Evolutionary conservation across 306 rosid species (phyloP).

Genomic region (Trifolium pratense): DNA sequence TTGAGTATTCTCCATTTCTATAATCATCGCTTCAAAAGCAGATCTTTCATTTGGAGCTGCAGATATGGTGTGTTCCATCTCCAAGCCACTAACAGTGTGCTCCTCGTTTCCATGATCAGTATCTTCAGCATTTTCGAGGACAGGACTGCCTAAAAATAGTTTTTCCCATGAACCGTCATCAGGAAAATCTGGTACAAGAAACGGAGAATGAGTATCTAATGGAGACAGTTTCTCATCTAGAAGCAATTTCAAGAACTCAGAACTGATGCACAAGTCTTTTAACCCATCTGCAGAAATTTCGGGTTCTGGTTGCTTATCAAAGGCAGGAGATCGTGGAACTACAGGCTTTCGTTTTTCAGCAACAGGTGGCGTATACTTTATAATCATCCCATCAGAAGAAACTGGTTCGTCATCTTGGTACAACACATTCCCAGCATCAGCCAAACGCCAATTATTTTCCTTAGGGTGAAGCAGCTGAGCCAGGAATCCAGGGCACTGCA

Average conservation of each 20-base stretch:
- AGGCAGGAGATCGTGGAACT: slow-evolving; percentile 42
- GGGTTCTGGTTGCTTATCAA: slow-evolving; percentile 49
- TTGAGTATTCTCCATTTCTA: slow-evolving; percentile 59
- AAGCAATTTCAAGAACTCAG: slow-evolving; percentile 78
- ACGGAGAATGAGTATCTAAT: slow-evolving; percentile 60
- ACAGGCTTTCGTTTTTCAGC: slow-evolving; percentile 50
- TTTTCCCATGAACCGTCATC: slow-evolving; percentile 79
- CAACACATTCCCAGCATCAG: slow-evolving; percentile 60
- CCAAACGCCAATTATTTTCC: slow-evolving; percentile 76
- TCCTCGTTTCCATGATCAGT: slow-evolving; percentile 47
- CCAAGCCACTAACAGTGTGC: slow-evolving; percentile 50
- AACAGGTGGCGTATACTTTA: slow-evolving; percentile 69
- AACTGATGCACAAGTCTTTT: slow-evolving; percentile 64
- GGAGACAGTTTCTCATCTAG: slow-evolving; percentile 73
- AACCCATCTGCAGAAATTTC: slow-evolving; percentile 55
- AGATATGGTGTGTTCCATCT: slow-evolving; percentile 47
- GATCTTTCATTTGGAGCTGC: slow-evolving; percentile 42
- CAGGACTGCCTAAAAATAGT: slow-evolving; percentile 63
- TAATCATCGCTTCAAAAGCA: slow-evolving; percentile 52
- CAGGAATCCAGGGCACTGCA: slow-evolving; percentile 85
- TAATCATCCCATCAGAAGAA: slow-evolving; percentile 63
- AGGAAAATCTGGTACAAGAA: slow-evolving; percentile 65
- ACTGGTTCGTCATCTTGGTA: slow-evolving; percentile 53
- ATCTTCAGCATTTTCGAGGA: slow-evolving; percentile 50
- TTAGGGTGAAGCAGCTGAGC: slow-evolving; percentile 82